Base-by-base conservation (phyloP, 441 rosid genomes). In the Omphalea diandra region DNA sequence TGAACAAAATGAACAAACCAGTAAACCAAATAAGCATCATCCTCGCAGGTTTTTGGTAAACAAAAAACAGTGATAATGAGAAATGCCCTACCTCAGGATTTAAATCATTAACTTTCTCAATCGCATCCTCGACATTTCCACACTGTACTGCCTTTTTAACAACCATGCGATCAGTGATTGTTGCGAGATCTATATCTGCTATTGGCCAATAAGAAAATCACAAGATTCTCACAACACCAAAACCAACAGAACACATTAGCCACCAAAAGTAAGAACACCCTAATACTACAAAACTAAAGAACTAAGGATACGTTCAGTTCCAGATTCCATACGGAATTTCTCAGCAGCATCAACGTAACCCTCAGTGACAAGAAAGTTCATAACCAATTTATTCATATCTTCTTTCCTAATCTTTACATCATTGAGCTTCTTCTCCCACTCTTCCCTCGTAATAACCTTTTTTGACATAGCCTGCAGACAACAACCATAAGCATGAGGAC, bases 101-200 rank as follows among this genome's bases (percentile, higher is more conserved):
- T 76, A 92, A 86, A 76, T 88, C 98, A 75, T 92, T 92, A 22
- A 92, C 96, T 87, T 89, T 95, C 78, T 90, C 98, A 56, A 95
- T 92, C 6, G 99, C 99, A 81, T 92, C 99, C 82, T 89, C 98
- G 1, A 95, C 98, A 71, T 95, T 87, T 54, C 99, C 99, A 75
- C 82, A 80, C 67, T 92, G 98, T 40, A 95, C 99, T 7, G 97
- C 99, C 78, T 87, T 95, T 80, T 90, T 95, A 69, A 92, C 97
- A 66, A 98, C 97, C 96, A 90, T 89, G 55, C 99, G 89, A 64
- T 95, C 98, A 0, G 92, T 84, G 62, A 94, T 90, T 4, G 94
- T 91, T 2, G 93, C 87, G 74, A 94, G 93, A 92, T 91, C 98
- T 38, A 90, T 90, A 69, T 89, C 99, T 75, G 98, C 98, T 94